Conservation (phyloP, 2,329 filamentous ascomycete species). For the Zopfia rhizophila region DNA sequence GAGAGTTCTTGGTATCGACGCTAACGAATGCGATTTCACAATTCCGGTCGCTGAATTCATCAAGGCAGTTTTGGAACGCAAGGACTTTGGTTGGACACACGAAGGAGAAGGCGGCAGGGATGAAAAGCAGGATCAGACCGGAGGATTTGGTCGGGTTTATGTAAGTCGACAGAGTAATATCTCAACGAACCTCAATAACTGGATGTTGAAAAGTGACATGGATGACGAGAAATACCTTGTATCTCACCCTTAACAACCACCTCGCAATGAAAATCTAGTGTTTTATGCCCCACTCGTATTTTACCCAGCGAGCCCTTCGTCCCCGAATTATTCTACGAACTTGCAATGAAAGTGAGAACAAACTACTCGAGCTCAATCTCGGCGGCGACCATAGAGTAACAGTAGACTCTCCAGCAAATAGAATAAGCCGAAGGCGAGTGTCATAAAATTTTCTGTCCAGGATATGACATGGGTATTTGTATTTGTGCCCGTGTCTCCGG, state of each 20-base stretch:
- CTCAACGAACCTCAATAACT: no score
- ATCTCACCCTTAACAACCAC: conserved; percentile 35
- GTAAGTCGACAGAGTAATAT: no score
- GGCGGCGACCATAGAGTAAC: no score
- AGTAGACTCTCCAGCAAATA: no score
- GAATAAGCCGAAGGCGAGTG: background rate
- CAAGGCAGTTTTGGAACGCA: conserved; percentile 40
- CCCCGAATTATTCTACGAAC: background rate
- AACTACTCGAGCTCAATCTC: conserved; percentile 5
- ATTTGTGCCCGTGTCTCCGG: conserved; percentile 4
- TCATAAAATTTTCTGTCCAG: background rate
- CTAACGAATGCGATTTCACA: conserved; percentile 40
- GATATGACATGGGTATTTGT: background rate
- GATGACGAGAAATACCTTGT: conserved; percentile 30
- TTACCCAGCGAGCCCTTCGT: conserved; percentile 33
- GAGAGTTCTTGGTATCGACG: conserved; percentile 42
- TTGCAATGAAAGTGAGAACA: conserved; percentile 4
- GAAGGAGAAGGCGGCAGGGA: conserved; percentile 44
- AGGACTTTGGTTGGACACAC: conserved; percentile 45
- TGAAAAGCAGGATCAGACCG: conserved; percentile 46
- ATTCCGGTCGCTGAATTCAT: conserved; percentile 39
- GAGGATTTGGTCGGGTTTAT: conserved; percentile 20
- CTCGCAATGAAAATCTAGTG: conserved; percentile 41
- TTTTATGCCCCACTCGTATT: conserved; percentile 39
- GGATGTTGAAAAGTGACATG: no score